Percentiles rank a stretch among this genome's conserved stretches.
Evolutionary conservation across 768 basidiomycete species (phyloP).

Genomic region (Termitomyces eurrhizus): DNA sequence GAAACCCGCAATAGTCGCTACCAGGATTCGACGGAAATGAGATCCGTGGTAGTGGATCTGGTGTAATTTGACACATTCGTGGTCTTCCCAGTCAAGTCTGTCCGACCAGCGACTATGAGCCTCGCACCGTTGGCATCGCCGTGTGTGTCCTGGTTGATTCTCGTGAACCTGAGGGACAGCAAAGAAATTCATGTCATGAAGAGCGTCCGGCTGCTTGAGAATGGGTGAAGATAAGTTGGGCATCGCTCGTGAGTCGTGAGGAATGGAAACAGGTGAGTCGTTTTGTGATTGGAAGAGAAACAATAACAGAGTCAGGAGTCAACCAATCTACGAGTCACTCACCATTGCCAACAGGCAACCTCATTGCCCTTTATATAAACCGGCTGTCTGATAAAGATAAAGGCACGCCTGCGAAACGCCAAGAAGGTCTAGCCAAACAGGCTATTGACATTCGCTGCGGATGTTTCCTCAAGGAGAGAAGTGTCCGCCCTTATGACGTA

Average conservation of each 20-base stretch:
- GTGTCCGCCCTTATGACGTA: not conserved
- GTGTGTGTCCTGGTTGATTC: not conserved
- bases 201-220: not conserved
- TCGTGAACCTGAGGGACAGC: not conserved
- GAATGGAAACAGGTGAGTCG: not conserved
- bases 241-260: not conserved
- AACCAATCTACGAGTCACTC: not conserved
- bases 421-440: not conserved
- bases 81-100: not conserved
- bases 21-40: slow-evolving; percentile 25
- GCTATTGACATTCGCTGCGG: not conserved
- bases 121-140: no score
- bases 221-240: not conserved
- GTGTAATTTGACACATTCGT: not conserved
- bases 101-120: not conserved
- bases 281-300: not conserved
- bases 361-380: not conserved
- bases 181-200: not conserved
- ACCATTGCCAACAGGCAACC: not conserved
- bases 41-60: slow-evolving; percentile 4
- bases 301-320: not conserved
- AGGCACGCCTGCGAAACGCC: not conserved
- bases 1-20: slow-evolving; percentile 29
- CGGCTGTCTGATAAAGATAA: not conserved
- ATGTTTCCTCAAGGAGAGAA: not conserved